Evolutionary conservation across 2,329 filamentous ascomycete species (phyloP).

Genomic region (Drechslera avenae): DNA sequence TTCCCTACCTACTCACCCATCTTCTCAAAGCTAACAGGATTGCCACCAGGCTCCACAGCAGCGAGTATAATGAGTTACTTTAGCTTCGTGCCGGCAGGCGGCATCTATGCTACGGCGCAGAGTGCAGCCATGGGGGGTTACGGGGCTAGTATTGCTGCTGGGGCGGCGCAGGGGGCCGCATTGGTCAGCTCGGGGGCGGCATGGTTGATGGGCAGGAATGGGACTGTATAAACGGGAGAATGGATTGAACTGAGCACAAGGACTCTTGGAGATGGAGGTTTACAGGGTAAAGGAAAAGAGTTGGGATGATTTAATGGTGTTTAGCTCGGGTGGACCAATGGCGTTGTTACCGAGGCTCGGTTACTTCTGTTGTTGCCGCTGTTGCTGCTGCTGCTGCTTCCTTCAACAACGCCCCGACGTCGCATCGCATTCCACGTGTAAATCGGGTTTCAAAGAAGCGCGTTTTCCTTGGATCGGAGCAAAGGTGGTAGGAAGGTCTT

Average conservation of each 20-base stretch:
- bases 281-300: background rate
- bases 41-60: slow-evolving; percentile 26
- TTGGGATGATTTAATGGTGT: background rate
- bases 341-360: background rate
- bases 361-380: too few relatives aligned
- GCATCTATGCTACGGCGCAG: slow-evolving; percentile 31
- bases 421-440: too few relatives aligned
- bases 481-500: too few relatives aligned
- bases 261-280: too few relatives aligned
- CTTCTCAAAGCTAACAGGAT: background rate
- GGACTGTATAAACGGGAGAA: too few relatives aligned
- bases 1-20: background rate
- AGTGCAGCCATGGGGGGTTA: slow-evolving; percentile 44
- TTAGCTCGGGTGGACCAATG: background rate
- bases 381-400: too few relatives aligned
- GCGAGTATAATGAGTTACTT: slow-evolving; percentile 27
- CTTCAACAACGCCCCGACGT: too few relatives aligned
- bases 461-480: too few relatives aligned
- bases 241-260: too few relatives aligned
- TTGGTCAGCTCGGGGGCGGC: slow-evolving; percentile 17
- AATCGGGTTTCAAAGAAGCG: too few relatives aligned
- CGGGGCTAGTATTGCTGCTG: slow-evolving; percentile 30
- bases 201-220: slow-evolving; percentile 13
- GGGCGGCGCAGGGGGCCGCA: slow-evolving; percentile 29
- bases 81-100: slow-evolving; percentile 27